Percentiles rank a stretch among this genome's conserved stretches.
Evolutionary conservation across 768 basidiomycete species (phyloP).

Genomic region (Mycena sanguinolenta): DNA sequence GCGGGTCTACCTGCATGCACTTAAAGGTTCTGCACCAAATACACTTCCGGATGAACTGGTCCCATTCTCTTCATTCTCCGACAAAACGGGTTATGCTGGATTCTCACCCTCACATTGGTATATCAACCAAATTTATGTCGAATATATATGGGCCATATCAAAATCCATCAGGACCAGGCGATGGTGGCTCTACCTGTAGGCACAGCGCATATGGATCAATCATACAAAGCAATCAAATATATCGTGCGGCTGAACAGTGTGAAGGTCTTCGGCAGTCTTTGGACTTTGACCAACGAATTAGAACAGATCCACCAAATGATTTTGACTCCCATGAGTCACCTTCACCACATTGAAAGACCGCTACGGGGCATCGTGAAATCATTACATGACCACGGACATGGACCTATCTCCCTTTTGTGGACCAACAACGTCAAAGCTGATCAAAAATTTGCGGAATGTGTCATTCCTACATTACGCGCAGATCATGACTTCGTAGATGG

Average conservation of each 20-base stretch:
- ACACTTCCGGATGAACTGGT: background rate
- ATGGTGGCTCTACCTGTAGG: background rate
- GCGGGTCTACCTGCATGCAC: conserved; percentile 8
- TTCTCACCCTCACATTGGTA: no score
- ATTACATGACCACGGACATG: background rate
- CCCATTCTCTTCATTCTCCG: background rate
- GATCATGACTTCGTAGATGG: no score
- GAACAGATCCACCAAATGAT: no score
- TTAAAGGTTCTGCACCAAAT: background rate
- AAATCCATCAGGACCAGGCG: conserved; percentile 9
- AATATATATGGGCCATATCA: conserved; percentile 4
- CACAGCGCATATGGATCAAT: background rate
- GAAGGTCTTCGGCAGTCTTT: conserved; percentile 8
- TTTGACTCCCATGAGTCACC: background rate
- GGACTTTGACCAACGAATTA: background rate
- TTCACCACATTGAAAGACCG: conserved; percentile 4
- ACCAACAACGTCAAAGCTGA: no score
- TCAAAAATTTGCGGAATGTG: no score
- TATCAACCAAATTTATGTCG: conserved; percentile 1
- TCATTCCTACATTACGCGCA: no score
- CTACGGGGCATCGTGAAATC: conserved; percentile 6
- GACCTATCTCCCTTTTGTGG: background rate
- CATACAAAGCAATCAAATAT: conserved; percentile 14
- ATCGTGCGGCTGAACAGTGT: conserved; percentile 4
- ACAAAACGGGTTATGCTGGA: conserved; percentile 5